A percentile compares a stretch with the other conserved stretches of the same genome.
Conservation (phyloP, 1,284 basidiomycete genomes). For the Moesziomyces sp. region DNA sequence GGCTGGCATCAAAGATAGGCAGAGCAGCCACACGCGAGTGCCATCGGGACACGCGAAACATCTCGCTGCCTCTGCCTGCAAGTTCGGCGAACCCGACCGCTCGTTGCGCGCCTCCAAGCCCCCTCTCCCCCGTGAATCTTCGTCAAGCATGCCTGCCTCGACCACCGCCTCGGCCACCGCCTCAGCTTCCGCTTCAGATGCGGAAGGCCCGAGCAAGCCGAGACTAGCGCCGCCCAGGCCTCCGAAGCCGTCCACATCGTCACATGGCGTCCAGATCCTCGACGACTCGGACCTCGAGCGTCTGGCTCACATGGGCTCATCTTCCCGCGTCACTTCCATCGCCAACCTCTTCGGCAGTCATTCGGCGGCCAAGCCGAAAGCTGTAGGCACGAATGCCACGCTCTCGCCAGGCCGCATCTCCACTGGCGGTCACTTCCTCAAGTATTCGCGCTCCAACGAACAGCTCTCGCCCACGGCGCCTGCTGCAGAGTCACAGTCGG, state of each 20-base stretch:
- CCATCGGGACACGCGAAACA: constrained; percentile 9
- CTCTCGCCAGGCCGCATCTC: constrained; percentile 18
- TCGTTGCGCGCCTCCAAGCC: constrained; percentile 15
- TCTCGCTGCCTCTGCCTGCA: constrained; percentile 10
- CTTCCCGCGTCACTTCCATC: constrained; percentile 32
- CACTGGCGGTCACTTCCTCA: constrained; percentile 35
- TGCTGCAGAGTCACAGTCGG: constrained; percentile 3
- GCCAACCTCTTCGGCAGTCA: constrained; percentile 29
- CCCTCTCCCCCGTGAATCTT: constrained; percentile 2
- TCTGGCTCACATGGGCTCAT: constrained; percentile 15
- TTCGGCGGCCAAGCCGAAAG: constrained; percentile 2
- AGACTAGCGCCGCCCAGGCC: constrained; percentile 33
- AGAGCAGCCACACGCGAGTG: constrained; percentile 7
- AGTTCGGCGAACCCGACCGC: constrained; percentile 26
- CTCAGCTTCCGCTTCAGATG: constrained; percentile 35
- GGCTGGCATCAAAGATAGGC: constrained; percentile 12
- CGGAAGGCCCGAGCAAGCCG: constrained; percentile 19
- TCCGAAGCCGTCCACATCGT: constrained; percentile 25
- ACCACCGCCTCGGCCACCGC: constrained; percentile 25
- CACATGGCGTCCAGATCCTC: constrained; percentile 35
- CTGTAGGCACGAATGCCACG: constrained; percentile 3
- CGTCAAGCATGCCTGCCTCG: constrained; percentile 17
- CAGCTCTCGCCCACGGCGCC: constrained; percentile 27
- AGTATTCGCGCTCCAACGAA: constrained; percentile 45
- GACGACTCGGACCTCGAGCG: constrained; percentile 44